Percentiles rank a stretch among this genome's conserved stretches.
phyloP scores from a whole-genome alignment of 345 rosid genomes.

The Acer saccharum region DNA sequence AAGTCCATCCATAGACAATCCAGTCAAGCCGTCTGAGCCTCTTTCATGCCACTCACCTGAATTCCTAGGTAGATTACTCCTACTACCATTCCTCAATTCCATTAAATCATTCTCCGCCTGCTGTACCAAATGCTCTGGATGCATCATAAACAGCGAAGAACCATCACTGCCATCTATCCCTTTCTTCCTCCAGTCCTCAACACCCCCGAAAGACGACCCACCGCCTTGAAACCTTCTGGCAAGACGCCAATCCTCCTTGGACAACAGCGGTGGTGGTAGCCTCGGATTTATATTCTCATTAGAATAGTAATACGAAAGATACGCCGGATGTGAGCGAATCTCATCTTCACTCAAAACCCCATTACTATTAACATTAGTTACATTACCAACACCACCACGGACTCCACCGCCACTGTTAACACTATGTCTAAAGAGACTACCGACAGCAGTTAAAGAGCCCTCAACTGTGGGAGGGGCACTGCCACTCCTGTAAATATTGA shows the following conservation, averaged over 20 bases:
- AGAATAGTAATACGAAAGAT: conserved; percentile 78
- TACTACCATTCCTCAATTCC: conserved; percentile 60
- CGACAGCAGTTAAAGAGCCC: conserved; percentile 79
- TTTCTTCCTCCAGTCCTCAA: conserved; percentile 53
- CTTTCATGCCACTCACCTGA: conserved; percentile 52
- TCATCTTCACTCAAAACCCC: conserved; percentile 70
- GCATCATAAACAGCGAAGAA: conserved; percentile 73
- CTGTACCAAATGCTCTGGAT: conserved; percentile 64
- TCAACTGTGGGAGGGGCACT: conserved; percentile 97
- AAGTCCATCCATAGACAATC: conserved; percentile 48
- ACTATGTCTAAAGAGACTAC: conserved; percentile 56
- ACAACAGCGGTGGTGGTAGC: conserved; percentile 80
- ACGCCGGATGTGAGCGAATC: conserved; percentile 77
- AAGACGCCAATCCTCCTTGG: conserved; percentile 89
- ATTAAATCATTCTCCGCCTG: conserved; percentile 66
- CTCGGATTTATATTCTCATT: conserved; percentile 79
- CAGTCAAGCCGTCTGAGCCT: conserved; percentile 42
- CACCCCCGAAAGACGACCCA: conserved; percentile 52
- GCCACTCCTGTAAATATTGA: conserved; percentile 71
- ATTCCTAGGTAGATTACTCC: conserved; percentile 40
- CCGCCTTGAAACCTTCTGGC: conserved; percentile 80
- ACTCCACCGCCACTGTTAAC: conserved; percentile 24
- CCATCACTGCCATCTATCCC: conserved; percentile 33
- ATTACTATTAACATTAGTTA: conserved; percentile 28
- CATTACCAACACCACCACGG: conserved; percentile 16